Evolutionary conservation across 352 stramenopile genomes (phyloP).

Genomic region (Globisporangium spinosum): DNA sequence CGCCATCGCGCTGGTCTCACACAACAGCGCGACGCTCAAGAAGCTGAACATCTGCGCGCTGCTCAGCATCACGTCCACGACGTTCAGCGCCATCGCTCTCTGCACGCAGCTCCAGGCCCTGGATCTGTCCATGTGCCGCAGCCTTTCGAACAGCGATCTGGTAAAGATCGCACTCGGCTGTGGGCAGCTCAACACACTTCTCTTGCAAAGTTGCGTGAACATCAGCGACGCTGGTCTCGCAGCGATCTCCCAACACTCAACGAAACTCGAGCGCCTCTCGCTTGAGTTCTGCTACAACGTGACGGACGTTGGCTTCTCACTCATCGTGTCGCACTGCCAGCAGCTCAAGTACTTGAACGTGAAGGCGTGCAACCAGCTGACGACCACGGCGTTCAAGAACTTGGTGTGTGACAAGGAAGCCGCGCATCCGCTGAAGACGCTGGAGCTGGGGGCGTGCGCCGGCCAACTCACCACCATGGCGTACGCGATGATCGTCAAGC

Average conservation of each 20-base stretch:
- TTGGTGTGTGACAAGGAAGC: slow-evolving; percentile 34
- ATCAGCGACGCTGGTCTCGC: slow-evolving; percentile 60
- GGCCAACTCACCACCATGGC: slow-evolving; percentile 55
- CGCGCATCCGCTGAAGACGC: slow-evolving; percentile 28
- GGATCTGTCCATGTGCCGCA: slow-evolving; percentile 73
- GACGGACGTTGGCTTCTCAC: slow-evolving; percentile 56
- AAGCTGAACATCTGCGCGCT: slow-evolving; percentile 64
- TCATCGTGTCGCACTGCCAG: slow-evolving; percentile 49
- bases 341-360: slow-evolving; percentile 73
- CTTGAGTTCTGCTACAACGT: slow-evolving; percentile 88
- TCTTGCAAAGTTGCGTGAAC: slow-evolving; percentile 59
- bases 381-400: slow-evolving; percentile 44
- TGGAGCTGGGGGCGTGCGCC: slow-evolving; percentile 69
- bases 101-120: slow-evolving; percentile 55
- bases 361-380: slow-evolving; percentile 86
- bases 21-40: slow-evolving; percentile 47
- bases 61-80: slow-evolving; percentile 37
- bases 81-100: slow-evolving; percentile 59
- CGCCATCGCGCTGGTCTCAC: slow-evolving; percentile 39
- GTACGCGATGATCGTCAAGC: slow-evolving; percentile 64
- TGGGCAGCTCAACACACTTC: slow-evolving; percentile 35
- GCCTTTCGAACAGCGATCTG: slow-evolving; percentile 55
- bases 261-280: slow-evolving; percentile 54
- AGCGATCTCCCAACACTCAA: slow-evolving; percentile 33
- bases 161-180: slow-evolving; percentile 40